Percentiles rank a stretch among this genome's conserved stretches.
These are phyloP conservation scores for Pyrenochaeta sp. DNA, from an alignment of 2,329 filamentous ascomycete species.

Conservation along the genomic window DNA sequence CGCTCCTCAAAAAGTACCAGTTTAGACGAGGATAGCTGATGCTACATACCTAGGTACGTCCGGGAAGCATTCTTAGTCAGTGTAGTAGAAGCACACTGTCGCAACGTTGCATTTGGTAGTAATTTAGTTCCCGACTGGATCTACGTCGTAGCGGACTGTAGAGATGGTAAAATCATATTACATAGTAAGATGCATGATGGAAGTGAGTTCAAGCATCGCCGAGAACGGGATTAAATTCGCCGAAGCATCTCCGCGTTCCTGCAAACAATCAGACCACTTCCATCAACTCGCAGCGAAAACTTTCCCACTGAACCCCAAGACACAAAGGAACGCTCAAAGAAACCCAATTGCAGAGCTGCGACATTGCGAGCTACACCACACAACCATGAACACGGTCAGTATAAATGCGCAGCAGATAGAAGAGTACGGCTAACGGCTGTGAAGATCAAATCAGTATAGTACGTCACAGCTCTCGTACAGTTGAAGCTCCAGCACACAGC, in stretches of 20 bases:
- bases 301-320: slow-evolving; percentile 12
- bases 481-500: background rate
- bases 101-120: too few relatives aligned
- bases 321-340: slow-evolving; percentile 10
- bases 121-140: too few relatives aligned
- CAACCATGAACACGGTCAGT: slow-evolving; percentile 62
- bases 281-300: slow-evolving; percentile 29
- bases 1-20: too few relatives aligned
- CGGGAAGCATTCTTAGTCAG: too few relatives aligned
- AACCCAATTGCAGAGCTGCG: slow-evolving; percentile 5
- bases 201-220: background rate
- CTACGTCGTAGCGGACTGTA: too few relatives aligned
- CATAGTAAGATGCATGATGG: too few relatives aligned
- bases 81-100: too few relatives aligned
- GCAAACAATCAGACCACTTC: slow-evolving; percentile 43
- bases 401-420: background rate
- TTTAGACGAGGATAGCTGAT: background rate
- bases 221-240: slow-evolving; percentile 15
- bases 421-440: slow-evolving; percentile 20
- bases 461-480: slow-evolving; percentile 41
- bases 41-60: background rate
- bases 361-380: background rate
- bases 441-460: slow-evolving; percentile 68
- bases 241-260: slow-evolving; percentile 21
- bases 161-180: too few relatives aligned